Evolutionary conservation across 2,329 filamentous ascomycete genomes (phyloP), one percentile per base, ranked within the genome.

Genomic region (Cytospora leucostoma): DNA sequence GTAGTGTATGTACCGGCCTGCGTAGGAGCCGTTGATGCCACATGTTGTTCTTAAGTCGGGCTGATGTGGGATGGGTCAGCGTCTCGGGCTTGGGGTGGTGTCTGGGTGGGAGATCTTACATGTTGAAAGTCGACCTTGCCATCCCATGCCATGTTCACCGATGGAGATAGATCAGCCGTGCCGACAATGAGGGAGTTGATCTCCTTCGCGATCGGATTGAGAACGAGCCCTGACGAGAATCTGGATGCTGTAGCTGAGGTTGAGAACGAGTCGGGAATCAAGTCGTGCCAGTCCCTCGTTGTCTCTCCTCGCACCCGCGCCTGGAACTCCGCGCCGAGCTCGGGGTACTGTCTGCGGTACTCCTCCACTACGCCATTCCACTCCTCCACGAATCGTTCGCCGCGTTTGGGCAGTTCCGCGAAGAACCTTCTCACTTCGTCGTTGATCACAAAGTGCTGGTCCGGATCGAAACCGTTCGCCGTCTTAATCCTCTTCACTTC

Each of bases 1-100:
- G 70, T 79, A 87, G 71, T 84, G 84, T 66, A 87, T 81, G 67
- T 85, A 86, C 1, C 84, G 79, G 3, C 84, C 84, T 0, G 75
- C 68, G 66, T 81, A 82, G 71, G 82, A 74, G 50, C 85, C 86
- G 52, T 66, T 67, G 51, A 70, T 66, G 32, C 70, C 70, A 35
- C 69, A 68, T 1, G 65, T 53, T 12, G 70, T 64, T 4, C 62
- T 60, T 11, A 70, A 58, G 21, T 67, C 61, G 4, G 70, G 69
- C 70, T 71, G 21, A 27, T 2, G 35, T 19, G 11, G 3, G 4
- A 1, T 6, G 15, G 11, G 33, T 53, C 7, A 34, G 62, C 2
- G 3, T 53, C 19, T 38, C 21, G 5, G 7, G 19, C n/a, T 2
- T 12, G 10, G 13, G 0, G 5, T 37, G 35, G 8, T n/a, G 1